Evolutionary conservation across 139 green algal genomes (phyloP).

Genomic region (Pleodorina starrii): DNA sequence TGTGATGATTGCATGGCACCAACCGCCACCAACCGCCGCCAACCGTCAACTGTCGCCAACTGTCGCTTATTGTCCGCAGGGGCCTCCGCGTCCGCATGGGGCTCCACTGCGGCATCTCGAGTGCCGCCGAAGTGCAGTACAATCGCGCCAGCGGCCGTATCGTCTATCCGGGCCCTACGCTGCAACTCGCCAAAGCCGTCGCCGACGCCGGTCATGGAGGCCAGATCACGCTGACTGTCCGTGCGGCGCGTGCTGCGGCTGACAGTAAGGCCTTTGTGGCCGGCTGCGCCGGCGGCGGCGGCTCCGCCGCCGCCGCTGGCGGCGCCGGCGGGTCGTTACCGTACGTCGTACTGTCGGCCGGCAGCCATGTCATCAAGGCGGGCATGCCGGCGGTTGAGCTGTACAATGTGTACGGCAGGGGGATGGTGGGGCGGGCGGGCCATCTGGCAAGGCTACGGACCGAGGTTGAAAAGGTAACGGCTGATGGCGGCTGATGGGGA

Average conservation of each 20-base stretch:
- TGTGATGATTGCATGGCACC: too few species aligned
- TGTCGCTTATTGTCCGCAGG: not conserved
- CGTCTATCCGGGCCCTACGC: conserved; percentile 20
- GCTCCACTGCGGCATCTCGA: conserved; percentile 37
- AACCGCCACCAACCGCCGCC: too few species aligned
- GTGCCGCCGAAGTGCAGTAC: not conserved
- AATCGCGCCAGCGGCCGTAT: conserved; percentile 46
- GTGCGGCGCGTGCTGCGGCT: not conserved
- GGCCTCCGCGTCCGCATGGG: conserved; percentile 58
- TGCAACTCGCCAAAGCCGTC: conserved; percentile 39
- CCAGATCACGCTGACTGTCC: conserved; percentile 8
- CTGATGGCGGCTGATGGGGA: too few species aligned
- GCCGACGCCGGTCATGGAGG: conserved; percentile 37
- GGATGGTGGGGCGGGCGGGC: not conserved
- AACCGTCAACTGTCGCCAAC: too few species aligned
- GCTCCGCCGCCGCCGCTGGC: not conserved
- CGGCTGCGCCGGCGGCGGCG: not conserved
- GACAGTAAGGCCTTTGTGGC: too few species aligned
- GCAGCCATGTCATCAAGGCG: not conserved
- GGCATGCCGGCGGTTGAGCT: not conserved
- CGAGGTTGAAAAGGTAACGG: not conserved
- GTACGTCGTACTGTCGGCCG: not conserved
- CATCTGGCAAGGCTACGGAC: not conserved
- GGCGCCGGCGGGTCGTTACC: not conserved
- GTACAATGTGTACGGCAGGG: not conserved